phyloP scores from a whole-genome alignment of 2,329 filamentous ascomycete species.

The Monilinia aucupariae region DNA sequence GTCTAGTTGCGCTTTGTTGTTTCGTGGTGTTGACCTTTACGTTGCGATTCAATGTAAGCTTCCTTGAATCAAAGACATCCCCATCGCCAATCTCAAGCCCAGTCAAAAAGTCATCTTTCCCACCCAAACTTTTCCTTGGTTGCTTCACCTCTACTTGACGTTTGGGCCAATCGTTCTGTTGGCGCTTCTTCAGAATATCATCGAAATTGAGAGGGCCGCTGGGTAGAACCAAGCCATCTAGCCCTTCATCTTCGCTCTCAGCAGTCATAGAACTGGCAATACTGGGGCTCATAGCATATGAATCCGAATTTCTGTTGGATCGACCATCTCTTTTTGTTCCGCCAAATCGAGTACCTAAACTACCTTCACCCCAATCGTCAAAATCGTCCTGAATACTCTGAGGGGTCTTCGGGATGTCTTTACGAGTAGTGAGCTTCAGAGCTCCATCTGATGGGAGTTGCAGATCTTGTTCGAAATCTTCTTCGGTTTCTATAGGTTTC shows the following conservation, averaged over 20 bases:
- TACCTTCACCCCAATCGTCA: slow-evolving; percentile 89
- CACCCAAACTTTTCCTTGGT: slow-evolving; percentile 25
- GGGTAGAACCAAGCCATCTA: slow-evolving; percentile 84
- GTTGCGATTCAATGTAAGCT: slow-evolving; percentile 83
- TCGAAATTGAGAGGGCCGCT: slow-evolving; percentile 77
- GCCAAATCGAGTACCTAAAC: slow-evolving; percentile 82
- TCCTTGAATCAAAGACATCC: slow-evolving; percentile 73
- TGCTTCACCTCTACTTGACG: slow-evolving; percentile 41
- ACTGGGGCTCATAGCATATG: slow-evolving; percentile 86
- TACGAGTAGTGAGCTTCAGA: slow-evolving; percentile 55
- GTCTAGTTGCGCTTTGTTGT: slow-evolving; percentile 63
- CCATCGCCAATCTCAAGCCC: slow-evolving; percentile 83
- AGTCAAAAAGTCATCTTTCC: slow-evolving; percentile 72
- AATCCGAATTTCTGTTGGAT: slow-evolving; percentile 78
- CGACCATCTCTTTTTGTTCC: slow-evolving; percentile 76
- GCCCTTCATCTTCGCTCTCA: slow-evolving; percentile 89
- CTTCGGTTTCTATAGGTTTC: slow-evolving; percentile 42
- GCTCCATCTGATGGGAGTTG: slow-evolving; percentile 62
- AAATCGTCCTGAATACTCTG: slow-evolving; percentile 65
- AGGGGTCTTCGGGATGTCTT: slow-evolving; percentile 59
- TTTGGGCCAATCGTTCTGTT: slow-evolving; percentile 54
- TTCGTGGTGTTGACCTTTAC: slow-evolving; percentile 75
- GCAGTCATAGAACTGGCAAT: slow-evolving; percentile 83
- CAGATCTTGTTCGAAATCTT: slow-evolving; percentile 68
- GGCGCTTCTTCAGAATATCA: slow-evolving; percentile 68